Evolutionary conservation across 2,329 filamentous ascomycete genomes (phyloP).

Genomic region (Fusarium pininemorale): DNA sequence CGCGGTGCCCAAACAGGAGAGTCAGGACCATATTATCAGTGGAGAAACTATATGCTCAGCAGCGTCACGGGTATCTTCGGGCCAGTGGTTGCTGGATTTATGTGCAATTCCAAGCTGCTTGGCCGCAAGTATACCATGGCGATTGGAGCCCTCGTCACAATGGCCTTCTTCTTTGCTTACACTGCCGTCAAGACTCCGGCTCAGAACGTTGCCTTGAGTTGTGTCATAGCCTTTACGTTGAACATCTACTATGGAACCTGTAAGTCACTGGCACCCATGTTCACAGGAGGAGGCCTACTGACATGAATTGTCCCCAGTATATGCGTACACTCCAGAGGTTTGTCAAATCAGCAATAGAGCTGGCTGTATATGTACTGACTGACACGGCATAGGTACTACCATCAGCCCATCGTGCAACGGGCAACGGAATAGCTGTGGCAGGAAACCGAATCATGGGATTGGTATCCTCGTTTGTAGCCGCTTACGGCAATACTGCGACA

Average conservation of each 20-base stretch:
- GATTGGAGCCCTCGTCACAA: not conserved
- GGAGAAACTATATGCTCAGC: not conserved
- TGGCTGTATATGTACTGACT: accelerated
- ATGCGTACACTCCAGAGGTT: not conserved
- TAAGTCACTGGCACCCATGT: accelerated
- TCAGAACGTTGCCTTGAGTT: not conserved
- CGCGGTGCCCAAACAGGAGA: not conserved
- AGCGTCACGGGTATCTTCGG: not conserved
- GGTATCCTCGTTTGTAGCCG: not conserved
- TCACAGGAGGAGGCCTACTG: accelerated
- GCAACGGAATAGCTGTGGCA: not conserved
- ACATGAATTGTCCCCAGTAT: not conserved
- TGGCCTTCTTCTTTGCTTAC: not conserved
- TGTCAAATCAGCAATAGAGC: accelerated
- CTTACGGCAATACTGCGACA: not conserved
- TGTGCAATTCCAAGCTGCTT: not conserved
- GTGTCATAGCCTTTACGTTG: not conserved
- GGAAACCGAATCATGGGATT: not conserved
- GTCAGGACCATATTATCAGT: not conserved
- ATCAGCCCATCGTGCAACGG: not conserved
- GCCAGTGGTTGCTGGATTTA: not conserved
- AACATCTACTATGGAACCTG: not conserved
- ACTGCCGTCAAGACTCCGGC: not conserved
- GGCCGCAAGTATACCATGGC: not conserved
- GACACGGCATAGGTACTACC: not conserved